Evolutionary conservation across 352 stramenopile species (phyloP).

Genomic region (Phytophthora tentaculata): DNA sequence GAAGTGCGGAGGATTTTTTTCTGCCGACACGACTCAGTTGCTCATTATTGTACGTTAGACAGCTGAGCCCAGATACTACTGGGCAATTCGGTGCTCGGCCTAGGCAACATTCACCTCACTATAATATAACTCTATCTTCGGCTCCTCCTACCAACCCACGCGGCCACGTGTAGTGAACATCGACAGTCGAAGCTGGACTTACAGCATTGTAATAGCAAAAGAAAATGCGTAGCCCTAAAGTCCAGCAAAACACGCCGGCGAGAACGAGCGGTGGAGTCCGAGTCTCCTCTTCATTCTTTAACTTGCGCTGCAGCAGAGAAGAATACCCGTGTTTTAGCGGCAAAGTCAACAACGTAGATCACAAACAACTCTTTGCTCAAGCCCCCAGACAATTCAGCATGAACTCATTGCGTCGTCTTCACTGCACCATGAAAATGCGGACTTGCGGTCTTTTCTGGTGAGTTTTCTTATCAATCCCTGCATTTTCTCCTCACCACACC

Average conservation of each 20-base stretch:
- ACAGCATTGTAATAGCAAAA: background rate
- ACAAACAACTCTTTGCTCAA: background rate
- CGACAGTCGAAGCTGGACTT: background rate
- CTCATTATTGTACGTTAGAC: too few relatives aligned
- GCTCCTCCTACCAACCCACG: too few relatives aligned
- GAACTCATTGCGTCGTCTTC: slow-evolving; percentile 18
- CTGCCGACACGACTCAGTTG: too few relatives aligned
- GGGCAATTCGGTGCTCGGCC: too few relatives aligned
- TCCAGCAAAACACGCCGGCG: slow-evolving; percentile 3
- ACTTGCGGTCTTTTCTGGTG: slow-evolving; percentile 41
- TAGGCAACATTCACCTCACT: too few relatives aligned
- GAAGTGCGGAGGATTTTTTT: too few relatives aligned
- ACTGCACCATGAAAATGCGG: slow-evolving; percentile 41
- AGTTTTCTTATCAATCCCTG: slow-evolving; percentile 8
- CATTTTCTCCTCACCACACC: background rate
- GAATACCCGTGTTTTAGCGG: background rate
- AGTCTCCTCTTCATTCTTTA: slow-evolving; percentile 23
- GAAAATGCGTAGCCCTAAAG: background rate
- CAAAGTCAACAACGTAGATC: background rate
- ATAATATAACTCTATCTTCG: too few relatives aligned
- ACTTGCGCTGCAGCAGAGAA: slow-evolving; percentile 21
- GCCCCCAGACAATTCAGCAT: slow-evolving; percentile 19
- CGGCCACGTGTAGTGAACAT: too few relatives aligned
- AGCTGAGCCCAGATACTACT: too few relatives aligned
- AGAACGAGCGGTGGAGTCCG: background rate